These are phyloP conservation scores for Chlorella sorokiniana DNA, from an alignment of 139 green algal genomes.

Conservation along the genomic window DNA sequence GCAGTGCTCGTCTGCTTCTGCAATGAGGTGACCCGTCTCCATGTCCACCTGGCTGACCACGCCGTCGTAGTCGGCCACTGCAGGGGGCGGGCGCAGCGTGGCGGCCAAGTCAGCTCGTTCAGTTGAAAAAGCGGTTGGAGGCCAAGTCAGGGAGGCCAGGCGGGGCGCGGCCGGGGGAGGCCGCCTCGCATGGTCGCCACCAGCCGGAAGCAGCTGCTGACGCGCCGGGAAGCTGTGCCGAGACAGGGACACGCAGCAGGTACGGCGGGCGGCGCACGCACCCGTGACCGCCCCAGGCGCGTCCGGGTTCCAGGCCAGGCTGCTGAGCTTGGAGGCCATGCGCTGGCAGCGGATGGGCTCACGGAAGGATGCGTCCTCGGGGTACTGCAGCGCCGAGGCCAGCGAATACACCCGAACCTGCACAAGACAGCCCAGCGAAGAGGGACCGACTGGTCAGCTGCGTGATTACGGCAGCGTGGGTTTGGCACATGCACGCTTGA, in stretches of 20 bases:
- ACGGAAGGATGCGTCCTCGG: constrained; percentile 38
- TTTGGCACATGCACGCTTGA: neutral
- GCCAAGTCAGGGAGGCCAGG: neutral
- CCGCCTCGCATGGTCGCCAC: no score
- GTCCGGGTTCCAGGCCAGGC: constrained; percentile 75
- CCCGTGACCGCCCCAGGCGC: constrained; percentile 59
- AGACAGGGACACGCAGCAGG: neutral
- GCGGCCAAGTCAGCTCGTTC: neutral
- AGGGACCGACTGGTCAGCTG: neutral
- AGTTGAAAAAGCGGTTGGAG: neutral
- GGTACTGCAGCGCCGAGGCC: constrained; percentile 4
- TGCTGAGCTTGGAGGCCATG: constrained; percentile 78
- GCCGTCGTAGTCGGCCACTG: constrained; percentile 81
- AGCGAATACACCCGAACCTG: constrained; percentile 56
- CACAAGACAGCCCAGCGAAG: neutral
- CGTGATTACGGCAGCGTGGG: neutral
- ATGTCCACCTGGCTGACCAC: constrained; percentile 70
- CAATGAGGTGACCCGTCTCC: constrained; percentile 64
- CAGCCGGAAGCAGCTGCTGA: no score
- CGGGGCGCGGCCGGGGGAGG: no score
- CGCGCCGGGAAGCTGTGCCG: no score
- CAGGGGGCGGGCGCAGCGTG: neutral
- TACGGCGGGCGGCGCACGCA: neutral
- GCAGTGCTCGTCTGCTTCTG: constrained; percentile 66
- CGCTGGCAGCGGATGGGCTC: constrained; percentile 59